phyloP scores from a whole-genome alignment of 208 protist genomes.

The Entamoeba histolytica region DNA sequence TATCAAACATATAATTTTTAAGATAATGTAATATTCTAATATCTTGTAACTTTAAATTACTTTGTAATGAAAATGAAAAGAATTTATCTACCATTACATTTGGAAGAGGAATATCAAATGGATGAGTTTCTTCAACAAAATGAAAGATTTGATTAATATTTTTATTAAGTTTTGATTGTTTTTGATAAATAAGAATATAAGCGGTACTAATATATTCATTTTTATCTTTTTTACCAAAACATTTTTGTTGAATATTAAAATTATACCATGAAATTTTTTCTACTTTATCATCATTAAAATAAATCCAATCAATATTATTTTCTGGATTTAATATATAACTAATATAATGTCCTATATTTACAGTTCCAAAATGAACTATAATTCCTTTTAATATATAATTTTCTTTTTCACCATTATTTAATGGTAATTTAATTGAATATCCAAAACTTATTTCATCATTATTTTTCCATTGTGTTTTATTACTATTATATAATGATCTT shows the following conservation, averaged over 20 bases:
- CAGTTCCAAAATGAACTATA: background rate
- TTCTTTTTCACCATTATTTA: background rate
- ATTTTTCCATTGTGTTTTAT: background rate
- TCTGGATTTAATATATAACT: background rate
- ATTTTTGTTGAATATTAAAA: background rate
- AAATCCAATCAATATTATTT: background rate
- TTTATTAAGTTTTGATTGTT: background rate
- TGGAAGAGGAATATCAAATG: background rate
- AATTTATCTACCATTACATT: background rate
- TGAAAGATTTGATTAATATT: background rate
- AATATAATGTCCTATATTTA: background rate
- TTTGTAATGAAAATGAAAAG: background rate
- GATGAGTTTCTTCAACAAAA: background rate
- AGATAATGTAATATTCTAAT: background rate
- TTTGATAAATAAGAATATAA: background rate
- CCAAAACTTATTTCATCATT: background rate
- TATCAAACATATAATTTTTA: background rate
- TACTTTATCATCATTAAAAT: background rate
- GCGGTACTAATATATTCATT: background rate
- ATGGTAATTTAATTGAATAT: background rate
- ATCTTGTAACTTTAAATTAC: background rate
- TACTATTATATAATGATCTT: background rate
- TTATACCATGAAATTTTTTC: background rate
- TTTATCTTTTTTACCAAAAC: background rate
- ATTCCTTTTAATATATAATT: background rate